A percentile compares a stretch with the other conserved stretches of the same genome.
Evolutionary conservation across 176 grass and related monocot species (phyloP).

Genomic region (Typha latifolia): DNA sequence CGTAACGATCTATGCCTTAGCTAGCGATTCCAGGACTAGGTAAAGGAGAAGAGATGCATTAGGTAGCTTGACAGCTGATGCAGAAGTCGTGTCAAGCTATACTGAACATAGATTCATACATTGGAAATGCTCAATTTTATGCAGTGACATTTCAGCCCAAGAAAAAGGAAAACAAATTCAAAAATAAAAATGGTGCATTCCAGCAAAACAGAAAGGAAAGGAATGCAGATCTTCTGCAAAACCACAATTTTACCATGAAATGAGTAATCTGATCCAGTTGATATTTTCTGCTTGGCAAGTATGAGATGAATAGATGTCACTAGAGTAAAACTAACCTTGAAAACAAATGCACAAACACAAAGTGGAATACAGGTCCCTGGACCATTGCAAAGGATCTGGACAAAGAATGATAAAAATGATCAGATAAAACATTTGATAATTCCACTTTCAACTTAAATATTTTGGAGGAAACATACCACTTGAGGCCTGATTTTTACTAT

Average conservation of each 20-base stretch:
- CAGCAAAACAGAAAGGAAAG: neutral
- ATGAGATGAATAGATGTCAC: conserved; percentile 8
- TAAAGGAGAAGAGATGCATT: too few species aligned
- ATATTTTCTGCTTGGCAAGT: conserved; percentile 7
- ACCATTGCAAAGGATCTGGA: conserved; percentile 91
- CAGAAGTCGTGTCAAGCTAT: too few species aligned
- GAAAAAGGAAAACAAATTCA: neutral
- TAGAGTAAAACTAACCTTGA: conserved; percentile 42
- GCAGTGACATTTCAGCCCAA: neutral
- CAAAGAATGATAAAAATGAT: conserved; percentile 12
- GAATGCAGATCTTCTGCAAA: neutral
- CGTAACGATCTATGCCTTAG: too few species aligned
- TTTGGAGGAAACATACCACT: conserved; percentile 42
- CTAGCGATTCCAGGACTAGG: too few species aligned
- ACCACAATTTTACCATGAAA: neutral
- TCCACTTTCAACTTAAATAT: conserved; percentile 9
- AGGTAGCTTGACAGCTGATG: too few species aligned
- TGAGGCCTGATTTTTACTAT: conserved; percentile 75
- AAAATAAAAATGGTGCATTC: neutral
- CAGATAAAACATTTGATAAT: neutral
- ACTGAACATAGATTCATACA: too few species aligned
- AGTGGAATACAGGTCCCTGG: conserved; percentile 86
- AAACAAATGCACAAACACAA: conserved; percentile 63
- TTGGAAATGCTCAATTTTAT: too few species aligned
- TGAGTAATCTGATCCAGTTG: too few species aligned